Evolutionary conservation across 2,329 filamentous ascomycete species (phyloP), one percentile per base, ranked within the genome.

Genomic region (Colletotrichum sp.): DNA sequence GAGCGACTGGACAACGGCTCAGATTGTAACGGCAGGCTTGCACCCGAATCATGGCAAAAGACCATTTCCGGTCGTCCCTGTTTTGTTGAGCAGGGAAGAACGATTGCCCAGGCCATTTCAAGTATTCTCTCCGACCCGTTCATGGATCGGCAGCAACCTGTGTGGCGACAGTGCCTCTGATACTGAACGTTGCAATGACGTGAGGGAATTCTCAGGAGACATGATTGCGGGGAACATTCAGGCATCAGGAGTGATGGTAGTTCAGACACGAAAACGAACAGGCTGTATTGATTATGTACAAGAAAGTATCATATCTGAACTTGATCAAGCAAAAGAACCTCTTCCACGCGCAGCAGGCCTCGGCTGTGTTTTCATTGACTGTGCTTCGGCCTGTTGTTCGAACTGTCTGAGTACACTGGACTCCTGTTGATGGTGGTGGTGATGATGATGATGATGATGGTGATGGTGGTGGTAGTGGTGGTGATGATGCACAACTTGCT

Each of bases 401-500:
- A 66, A 66, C 2, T 66, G 44, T 39, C 36, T 19, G 5, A 68
- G 63, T 3, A 25, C 34, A 55, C 36, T 34, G 1, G 68, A 57
- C 19, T 70, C 65, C 28, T 74, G 32, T 16, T 74, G 57, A 16
- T 74, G 65, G 39, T 74, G 65, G 15, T 74, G 66, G 25, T 74
- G 65, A 3, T 74, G 71, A 8, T 74, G 65, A 3, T 74, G 71
- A 8, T 74, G 57, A 27, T 74, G 65, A 28, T 74, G 71, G 22
- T 74, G 66, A 30, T 74, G 70, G 25, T 72, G 44, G 30, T 72
- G 69, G n/a, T 72, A 67, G 27, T 69, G 57, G 15, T 74, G 34
- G 2, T 71, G 59, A 7, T 63, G 64, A 36, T 68, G 71, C 16
- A 64, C 64, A 0, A 65, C 39, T 65, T 48, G 68, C 48, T 61